phyloP scores from a whole-genome alignment of 2,329 filamentous ascomycete genomes.

The Fusarium sp. region DNA sequence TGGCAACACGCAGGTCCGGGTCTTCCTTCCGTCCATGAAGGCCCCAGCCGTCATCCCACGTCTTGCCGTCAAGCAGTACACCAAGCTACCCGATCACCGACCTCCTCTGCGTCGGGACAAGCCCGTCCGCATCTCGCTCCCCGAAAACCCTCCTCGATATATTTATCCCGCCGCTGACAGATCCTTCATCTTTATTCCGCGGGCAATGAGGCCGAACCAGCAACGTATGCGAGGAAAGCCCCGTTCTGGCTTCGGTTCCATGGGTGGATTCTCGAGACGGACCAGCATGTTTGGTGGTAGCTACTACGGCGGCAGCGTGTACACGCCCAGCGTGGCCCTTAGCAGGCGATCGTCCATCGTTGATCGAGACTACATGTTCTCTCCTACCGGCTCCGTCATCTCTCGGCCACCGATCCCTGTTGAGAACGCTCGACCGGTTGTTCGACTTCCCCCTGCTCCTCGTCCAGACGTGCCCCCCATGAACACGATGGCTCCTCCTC shows the following conservation, averaged over 20 bases:
- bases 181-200: slow-evolving; percentile 98
- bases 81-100: slow-evolving; percentile 92
- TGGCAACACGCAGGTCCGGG: slow-evolving; percentile 86
- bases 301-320: slow-evolving; percentile 80
- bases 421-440: slow-evolving; percentile 77
- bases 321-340: slow-evolving; percentile 88
- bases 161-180: slow-evolving; percentile 91
- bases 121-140: slow-evolving; percentile 92
- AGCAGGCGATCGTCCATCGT: slow-evolving; percentile 87
- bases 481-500: slow-evolving; percentile 27
- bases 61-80: slow-evolving; percentile 89
- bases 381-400: slow-evolving; percentile 82
- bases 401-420: slow-evolving; percentile 73
- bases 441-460: slow-evolving; percentile 80
- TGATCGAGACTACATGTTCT: slow-evolving; percentile 78
- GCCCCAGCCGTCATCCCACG: slow-evolving; percentile 77
- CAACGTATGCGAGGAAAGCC: slow-evolving; percentile 79
- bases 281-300: slow-evolving; percentile 84
- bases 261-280: slow-evolving; percentile 77
- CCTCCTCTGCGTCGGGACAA: slow-evolving; percentile 96
- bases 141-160: slow-evolving; percentile 82
- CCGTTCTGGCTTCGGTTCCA: slow-evolving; percentile 75
- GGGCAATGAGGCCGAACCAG: slow-evolving; percentile 92
- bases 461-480: slow-evolving; percentile 46
- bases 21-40: slow-evolving; percentile 82